Evolutionary conservation across 1,284 basidiomycete genomes (phyloP), one percentile per base, ranked within the genome.

Genomic region (Trichosporon faecale): DNA sequence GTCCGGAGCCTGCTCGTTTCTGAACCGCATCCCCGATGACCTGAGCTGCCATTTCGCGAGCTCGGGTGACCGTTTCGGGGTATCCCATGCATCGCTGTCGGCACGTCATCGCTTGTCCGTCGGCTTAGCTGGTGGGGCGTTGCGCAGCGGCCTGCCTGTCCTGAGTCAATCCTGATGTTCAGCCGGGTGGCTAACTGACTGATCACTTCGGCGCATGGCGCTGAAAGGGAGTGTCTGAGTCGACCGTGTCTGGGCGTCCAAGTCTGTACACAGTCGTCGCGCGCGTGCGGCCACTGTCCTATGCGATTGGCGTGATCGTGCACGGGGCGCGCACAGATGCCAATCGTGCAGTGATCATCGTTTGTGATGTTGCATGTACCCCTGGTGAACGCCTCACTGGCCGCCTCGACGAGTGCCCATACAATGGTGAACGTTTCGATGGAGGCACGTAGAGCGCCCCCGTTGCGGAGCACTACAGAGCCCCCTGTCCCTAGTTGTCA

Each of bases 161-260:
- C 49, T 52, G 49, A 52, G 14, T 52, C 49, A 52, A 25, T 52
- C 49, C 16, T 21, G 49, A 52, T 52, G 49, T 52, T 21, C 49
- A 52, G 49, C 49, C 49, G 49, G 49, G 49, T 52, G 49, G 49
- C 49, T 52, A 52, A n/a, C 49, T 18, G 49, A 52, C 49, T 52
- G 49, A 52, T 52, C 49, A 25, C 49, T 52, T 49, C 49, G 49
- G 49, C 49, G 49, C 49, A 52, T 52, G 49, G 49, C 49, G 49
- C 14, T 21, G n/a, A n/a, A n/a, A 23, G 49, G 49, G 21, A 6
- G 8, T 25, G 21, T 25, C 49, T 25, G 18, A 52, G 49, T 18
- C 14, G 49, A 25, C 49, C 49, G 49, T 21, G 49, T 52, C 49
- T 23, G 7, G 49, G 49, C 49, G 11, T 23, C 3, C 18, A 44